These are phyloP conservation scores for Fusarium praegraminearum DNA, from an alignment of 2,329 filamentous ascomycete genomes.

Conservation along the genomic window DNA sequence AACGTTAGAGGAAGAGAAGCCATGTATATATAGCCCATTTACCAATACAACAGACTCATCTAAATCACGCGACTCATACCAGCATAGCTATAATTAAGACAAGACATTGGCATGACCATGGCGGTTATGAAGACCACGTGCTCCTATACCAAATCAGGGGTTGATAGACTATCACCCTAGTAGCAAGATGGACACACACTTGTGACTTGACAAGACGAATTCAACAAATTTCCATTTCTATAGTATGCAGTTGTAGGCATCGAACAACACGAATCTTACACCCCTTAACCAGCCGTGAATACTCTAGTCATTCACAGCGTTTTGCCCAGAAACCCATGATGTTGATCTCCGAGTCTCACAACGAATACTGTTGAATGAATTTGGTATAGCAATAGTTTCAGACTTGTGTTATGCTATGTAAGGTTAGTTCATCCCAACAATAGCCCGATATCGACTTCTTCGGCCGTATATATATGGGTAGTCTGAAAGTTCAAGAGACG, in stretches of 20 bases:
- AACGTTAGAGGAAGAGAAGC: background rate
- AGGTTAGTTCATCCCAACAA: background rate
- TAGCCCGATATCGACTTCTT: background rate
- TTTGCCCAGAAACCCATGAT: background rate
- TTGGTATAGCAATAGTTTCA: slow-evolving; percentile 8
- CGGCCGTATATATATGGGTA: background rate
- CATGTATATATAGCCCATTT: background rate
- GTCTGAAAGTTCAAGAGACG: background rate
- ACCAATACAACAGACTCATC: background rate
- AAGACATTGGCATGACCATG: background rate
- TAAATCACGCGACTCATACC: background rate
- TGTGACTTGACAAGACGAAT: background rate
- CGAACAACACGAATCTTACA: background rate
- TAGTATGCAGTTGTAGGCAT: background rate
- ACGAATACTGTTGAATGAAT: background rate
- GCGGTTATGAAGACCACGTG: background rate
- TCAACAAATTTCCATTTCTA: background rate
- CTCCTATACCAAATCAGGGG: background rate
- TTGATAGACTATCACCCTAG: background rate
- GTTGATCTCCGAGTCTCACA: background rate
- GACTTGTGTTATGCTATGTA: slow-evolving; percentile 1
- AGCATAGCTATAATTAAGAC: background rate
- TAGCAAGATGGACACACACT: background rate
- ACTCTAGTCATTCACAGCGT: background rate
- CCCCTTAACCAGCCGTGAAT: background rate